Base-by-base conservation (phyloP, 2,329 filamentous ascomycete genomes). In the Fusarium buxicola region DNA sequence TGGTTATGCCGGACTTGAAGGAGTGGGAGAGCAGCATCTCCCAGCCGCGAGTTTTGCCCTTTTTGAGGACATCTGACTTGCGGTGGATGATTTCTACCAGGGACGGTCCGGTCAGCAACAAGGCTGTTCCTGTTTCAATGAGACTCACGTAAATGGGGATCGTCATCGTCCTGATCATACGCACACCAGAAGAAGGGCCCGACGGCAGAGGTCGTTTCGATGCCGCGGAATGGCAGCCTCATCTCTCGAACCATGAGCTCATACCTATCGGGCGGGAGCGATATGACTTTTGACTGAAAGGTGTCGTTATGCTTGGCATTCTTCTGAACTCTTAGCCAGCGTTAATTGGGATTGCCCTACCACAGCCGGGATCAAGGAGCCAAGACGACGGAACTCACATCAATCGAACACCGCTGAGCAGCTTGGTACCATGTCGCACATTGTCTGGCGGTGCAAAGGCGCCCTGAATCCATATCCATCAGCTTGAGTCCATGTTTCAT, bases 51-150 rank as follows among this genome's bases (percentile, higher is more conserved):
- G 86, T 89, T 69, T 80, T 81, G 60, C 85, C 86, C 75, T 85
- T 87, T 71, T 89, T 89, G 46, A 84, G 83, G 30, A 89, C 86
- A 68, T 89, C 86, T n/a, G 84, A 87, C 73, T 89, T 89, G 65
- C 86, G 83, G 69, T 86, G 86, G 57, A 89, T 81, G 65, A 89
- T 84, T 68, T 89, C 82, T 85, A 55, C 8, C 12, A 13, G 12
- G 24, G 6, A n/a, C 15, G 8, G 44, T 58, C 2, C 15, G 8
- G 44, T 58, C 2, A 54, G 28, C 15, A 16, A 31, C 12, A 16
- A 18, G 4, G 24, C 38, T 5, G 12, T 7, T 25, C 30, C 38
- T 5, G 12, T 7, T 25, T 34, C 4, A 7, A 36, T 8, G 8
- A 40, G 16, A 74, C 82, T 69, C 78, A 85, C 84, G 86, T 40